Evolutionary conservation across 768 basidiomycete genomes (phyloP).

Genomic region (Lactarius sp.): DNA sequence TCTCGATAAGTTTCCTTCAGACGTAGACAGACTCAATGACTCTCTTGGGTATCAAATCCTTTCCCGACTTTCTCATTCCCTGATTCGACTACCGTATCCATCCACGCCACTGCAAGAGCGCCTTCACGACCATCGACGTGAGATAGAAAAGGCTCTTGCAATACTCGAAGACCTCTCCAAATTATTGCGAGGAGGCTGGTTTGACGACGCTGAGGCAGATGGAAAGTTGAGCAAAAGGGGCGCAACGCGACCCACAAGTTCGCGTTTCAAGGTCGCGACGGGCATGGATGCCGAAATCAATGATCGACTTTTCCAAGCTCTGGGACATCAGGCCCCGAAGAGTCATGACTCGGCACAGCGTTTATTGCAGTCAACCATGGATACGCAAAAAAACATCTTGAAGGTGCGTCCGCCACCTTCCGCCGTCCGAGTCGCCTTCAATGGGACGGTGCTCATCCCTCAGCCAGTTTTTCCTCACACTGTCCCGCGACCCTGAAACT

Average conservation of each 20-base stretch:
- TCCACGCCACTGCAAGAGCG: not conserved
- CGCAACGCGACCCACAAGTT: not conserved
- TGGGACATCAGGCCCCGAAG: not conserved
- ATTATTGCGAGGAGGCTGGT: not conserved
- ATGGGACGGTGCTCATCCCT: not conserved
- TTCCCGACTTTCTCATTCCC: not conserved
- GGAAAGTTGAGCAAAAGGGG: not conserved
- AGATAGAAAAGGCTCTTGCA: not conserved
- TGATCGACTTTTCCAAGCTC: conserved; percentile 3
- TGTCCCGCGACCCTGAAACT: not conserved
- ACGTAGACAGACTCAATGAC: not conserved
- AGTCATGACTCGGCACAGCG: not conserved
- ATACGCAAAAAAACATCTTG: not conserved
- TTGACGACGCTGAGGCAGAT: conserved; percentile 2
- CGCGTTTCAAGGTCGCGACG: not conserved
- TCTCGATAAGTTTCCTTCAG: conserved; percentile 2
- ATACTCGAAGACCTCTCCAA: not conserved
- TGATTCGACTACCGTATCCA: conserved; percentile 1
- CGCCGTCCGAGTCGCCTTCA: not conserved
- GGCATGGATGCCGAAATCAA: not conserved
- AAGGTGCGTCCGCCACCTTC: not conserved
- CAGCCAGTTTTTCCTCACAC: not conserved
- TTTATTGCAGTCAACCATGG: not conserved
- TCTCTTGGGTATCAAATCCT: conserved; percentile 6
- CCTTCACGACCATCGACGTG: not conserved